These are phyloP conservation scores for Fusarium siculi DNA, from an alignment of 2,329 filamentous ascomycete genomes.

Conservation along the genomic window DNA sequence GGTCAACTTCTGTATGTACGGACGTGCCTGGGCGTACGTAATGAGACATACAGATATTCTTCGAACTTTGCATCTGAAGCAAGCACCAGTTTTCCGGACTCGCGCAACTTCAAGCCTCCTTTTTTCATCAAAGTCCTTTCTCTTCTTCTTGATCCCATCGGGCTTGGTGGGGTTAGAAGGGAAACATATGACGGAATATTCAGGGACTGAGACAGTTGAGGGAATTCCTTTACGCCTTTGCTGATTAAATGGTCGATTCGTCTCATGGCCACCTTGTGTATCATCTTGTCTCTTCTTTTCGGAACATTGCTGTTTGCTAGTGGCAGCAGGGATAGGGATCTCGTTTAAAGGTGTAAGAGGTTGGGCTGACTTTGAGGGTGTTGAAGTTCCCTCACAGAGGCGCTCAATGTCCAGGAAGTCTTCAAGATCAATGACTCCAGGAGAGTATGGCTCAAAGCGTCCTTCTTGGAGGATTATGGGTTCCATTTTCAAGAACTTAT, in stretches of 20 bases:
- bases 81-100: conserved; percentile 43
- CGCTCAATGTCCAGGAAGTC: conserved; percentile 40
- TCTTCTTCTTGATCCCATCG: conserved; percentile 42
- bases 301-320: conserved; percentile 7
- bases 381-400: conserved; percentile 34
- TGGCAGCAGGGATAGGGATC: conserved; percentile 11
- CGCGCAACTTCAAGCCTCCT: conserved; percentile 43
- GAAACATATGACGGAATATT: conserved; percentile 44
- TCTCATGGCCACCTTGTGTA: neutral
- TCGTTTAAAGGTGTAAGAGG: conserved; percentile 21
- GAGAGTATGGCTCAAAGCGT: neutral
- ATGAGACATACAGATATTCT: conserved; percentile 41
- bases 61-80: conserved; percentile 43
- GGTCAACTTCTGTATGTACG: conserved; percentile 15
- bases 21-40: neutral
- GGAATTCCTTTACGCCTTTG: conserved; percentile 4
- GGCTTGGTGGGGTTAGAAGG: conserved; percentile 44
- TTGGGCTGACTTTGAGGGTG: conserved; percentile 14
- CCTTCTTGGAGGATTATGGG: neutral
- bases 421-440: conserved; percentile 34
- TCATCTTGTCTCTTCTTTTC: neutral
- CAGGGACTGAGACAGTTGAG: conserved; percentile 17
- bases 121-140: conserved; percentile 42
- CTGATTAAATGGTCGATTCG: neutral
- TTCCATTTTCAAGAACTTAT: conserved; percentile 2